phyloP scores from a whole-genome alignment of 345 rosid genomes.

The Citropsis articulata region DNA sequence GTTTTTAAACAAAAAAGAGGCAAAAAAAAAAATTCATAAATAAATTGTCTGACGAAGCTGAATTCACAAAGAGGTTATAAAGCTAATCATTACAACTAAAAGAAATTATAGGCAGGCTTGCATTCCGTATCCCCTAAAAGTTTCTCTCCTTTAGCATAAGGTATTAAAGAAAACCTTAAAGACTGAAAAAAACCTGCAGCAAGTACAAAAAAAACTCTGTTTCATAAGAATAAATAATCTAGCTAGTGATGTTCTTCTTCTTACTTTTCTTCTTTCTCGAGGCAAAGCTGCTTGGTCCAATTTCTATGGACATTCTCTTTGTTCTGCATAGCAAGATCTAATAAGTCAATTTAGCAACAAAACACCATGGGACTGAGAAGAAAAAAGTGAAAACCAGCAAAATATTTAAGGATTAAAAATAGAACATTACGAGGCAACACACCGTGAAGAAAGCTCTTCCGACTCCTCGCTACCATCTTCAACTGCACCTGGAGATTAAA shows the following conservation, averaged over 20 bases:
- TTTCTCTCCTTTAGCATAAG: background rate
- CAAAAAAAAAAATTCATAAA: too few species aligned
- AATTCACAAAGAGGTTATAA: background rate
- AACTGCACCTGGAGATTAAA: constrained; percentile 20
- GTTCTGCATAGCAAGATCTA: constrained; percentile 43
- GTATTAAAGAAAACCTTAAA: background rate
- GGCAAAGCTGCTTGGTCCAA: constrained; percentile 73
- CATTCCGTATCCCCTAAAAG: background rate
- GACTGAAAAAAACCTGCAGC: background rate
- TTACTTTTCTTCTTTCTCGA: constrained; percentile 77
- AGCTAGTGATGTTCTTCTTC: constrained; percentile 26
- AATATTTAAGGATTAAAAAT: background rate
- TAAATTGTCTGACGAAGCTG: too few species aligned
- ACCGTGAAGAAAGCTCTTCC: constrained; percentile 59
- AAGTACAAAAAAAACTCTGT: background rate
- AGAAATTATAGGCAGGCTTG: background rate
- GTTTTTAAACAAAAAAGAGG: too few species aligned
- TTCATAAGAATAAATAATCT: background rate
- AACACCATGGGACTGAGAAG: background rate
- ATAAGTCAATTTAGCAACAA: background rate
- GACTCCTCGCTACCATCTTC: constrained; percentile 45
- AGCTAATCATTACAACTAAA: background rate
- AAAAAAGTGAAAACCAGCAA: background rate
- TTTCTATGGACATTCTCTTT: constrained; percentile 72
- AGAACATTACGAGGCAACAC: constrained; percentile 2